Percentiles rank a stretch among this genome's conserved stretches.
These are phyloP conservation scores for Pseudozyma sp. DNA, from an alignment of 1,284 basidiomycete species.

Conservation along the genomic window DNA sequence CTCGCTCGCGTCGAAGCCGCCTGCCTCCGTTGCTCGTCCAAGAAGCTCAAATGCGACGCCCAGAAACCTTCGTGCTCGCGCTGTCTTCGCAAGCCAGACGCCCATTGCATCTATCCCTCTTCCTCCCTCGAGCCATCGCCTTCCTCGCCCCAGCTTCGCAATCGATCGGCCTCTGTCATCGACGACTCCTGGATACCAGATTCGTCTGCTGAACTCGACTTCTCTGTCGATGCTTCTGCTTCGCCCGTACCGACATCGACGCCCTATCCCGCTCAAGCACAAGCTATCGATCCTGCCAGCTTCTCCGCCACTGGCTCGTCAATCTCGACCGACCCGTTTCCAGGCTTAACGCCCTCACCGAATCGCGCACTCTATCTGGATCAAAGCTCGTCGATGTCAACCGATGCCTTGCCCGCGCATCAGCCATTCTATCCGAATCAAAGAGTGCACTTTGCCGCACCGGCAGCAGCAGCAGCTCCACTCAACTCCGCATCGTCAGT, in stretches of 20 bases:
- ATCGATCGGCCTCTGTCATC: slow-evolving; percentile 1
- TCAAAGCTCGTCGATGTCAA: too few species aligned
- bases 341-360: too few species aligned
- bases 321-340: neutral
- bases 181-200: slow-evolving; percentile 6
- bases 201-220: neutral
- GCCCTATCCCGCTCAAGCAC: slow-evolving; percentile 7
- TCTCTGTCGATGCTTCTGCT: neutral
- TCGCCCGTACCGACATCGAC: slow-evolving; percentile 1
- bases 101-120: slow-evolving; percentile 13
- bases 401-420: neutral
- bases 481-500: slow-evolving; percentile 1
- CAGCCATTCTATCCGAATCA: neutral
- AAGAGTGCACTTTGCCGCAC: neutral
- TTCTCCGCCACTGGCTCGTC: neutral
- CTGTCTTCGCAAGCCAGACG: slow-evolving; percentile 10
- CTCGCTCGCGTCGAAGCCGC: slow-evolving; percentile 20
- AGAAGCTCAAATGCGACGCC: slow-evolving; percentile 31
- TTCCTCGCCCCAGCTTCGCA: neutral
- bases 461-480: neutral
- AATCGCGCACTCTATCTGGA: too few species aligned
- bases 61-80: slow-evolving; percentile 20
- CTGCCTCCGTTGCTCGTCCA: slow-evolving; percentile 20
- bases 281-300: neutral
- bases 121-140: neutral